Evolutionary conservation across 495 filamentous ascomycete species (phyloP).

Genomic region (Astrocystis sublimbata): DNA sequence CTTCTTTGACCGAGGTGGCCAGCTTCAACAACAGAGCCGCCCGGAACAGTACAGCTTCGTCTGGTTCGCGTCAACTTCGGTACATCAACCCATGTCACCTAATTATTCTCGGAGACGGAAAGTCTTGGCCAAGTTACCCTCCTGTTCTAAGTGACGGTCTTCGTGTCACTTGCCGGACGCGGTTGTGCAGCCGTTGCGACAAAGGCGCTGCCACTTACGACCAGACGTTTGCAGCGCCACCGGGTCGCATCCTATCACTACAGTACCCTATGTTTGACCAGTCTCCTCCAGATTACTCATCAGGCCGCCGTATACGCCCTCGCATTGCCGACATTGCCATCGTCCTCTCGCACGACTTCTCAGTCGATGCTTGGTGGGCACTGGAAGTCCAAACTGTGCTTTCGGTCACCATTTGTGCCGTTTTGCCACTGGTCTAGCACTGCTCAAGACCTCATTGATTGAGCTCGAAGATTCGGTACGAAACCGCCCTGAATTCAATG

Average conservation of each 20-base stretch:
- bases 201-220: conserved; percentile 11
- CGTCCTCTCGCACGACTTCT: background rate
- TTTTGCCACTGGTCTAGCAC: background rate
- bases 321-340: background rate
- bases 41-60: background rate
- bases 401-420: background rate
- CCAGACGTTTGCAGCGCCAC: conserved; percentile 12
- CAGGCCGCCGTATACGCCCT: background rate
- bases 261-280: conserved; percentile 3
- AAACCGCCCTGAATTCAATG: background rate
- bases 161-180: conserved; percentile 11
- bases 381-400: background rate
- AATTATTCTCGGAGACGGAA: conserved; percentile 14
- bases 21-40: conserved; percentile 10
- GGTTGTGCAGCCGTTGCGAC: conserved; percentile 2
- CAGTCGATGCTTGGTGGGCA: background rate
- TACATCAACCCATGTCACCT: conserved; percentile 9
- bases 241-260: background rate
- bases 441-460: background rate
- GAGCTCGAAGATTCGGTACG: conserved; percentile 7
- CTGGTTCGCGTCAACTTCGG: background rate
- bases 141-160: conserved; percentile 12
- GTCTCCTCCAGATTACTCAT: conserved; percentile 11
- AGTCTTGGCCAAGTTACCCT: background rate
- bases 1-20: background rate